Evolutionary conservation across 345 rosid species (phyloP), one percentile per base, ranked within the genome.

Genomic region (Gossypium herbaceum): DNA sequence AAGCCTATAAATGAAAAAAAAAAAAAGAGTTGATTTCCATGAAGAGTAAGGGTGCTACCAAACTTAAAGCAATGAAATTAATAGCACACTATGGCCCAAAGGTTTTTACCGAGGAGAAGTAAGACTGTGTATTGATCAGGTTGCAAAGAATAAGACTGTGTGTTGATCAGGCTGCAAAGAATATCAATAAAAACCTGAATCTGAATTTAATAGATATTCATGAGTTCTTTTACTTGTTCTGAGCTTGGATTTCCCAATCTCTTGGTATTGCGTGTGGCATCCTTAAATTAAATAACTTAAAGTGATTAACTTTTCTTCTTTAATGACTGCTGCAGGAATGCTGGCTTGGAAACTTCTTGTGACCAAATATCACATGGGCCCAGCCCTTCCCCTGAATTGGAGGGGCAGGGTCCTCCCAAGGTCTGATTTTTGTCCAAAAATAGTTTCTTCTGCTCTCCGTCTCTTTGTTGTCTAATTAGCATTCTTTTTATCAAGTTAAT

Each of bases 351-450:
- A 74, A 52, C 77, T 62, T 68, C 51, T 39, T 57, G 60, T 59
- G 76, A 71, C 9, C 78, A 63, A 29, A 43, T 60, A 55, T 66
- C 79, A 50, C 2, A n/a, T 61, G 74, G 60, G 52, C 70, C 65
- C 51, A 73, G 79, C 77, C 55, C 45, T 50, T 54, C 76, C 39
- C 22, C 62, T 73, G 75, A 72, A 56, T 56, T 5, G 58, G 79
- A 45, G 66, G 77, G 22, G 43, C 74, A 75, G 50, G 68, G 68
- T 51, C 72, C 59, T 68, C 59, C 79, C 15, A 58, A 24, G 85
- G 92, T 87, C 76, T 61, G 75, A 70, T 75, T 81, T 81, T 55
- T 39, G 27, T 54, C 11, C n/a, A 43, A 52, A 75, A 73, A 43
- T 68, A 8, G 39, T 57, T 51, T n/a, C 55, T 29, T 34, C 52